These are phyloP conservation scores for Fusarium caatingaense DNA, from an alignment of 2,329 filamentous ascomycete genomes.

Conservation along the genomic window DNA sequence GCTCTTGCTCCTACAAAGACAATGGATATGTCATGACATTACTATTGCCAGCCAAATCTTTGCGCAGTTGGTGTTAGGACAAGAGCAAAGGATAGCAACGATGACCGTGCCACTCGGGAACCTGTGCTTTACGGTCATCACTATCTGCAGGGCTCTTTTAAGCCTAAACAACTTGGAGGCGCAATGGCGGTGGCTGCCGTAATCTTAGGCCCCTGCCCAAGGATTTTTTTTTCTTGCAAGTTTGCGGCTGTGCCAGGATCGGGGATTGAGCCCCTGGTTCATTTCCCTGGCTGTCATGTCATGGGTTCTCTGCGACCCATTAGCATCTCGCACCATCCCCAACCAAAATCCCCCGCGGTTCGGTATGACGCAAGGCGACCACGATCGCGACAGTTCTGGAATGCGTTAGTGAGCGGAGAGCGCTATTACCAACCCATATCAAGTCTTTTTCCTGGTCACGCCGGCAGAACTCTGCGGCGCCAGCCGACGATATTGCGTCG, in stretches of 20 bases:
- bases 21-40: not conserved
- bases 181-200: constrained; percentile 41
- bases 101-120: constrained; percentile 29
- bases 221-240: constrained; percentile 34
- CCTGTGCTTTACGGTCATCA: constrained; percentile 39
- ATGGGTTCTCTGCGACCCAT: constrained; percentile 42
- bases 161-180: constrained; percentile 40
- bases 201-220: constrained; percentile 34
- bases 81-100: constrained; percentile 12
- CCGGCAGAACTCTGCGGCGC: constrained; percentile 34
- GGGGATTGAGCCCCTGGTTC: constrained; percentile 28
- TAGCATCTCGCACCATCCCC: constrained; percentile 34
- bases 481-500: constrained; percentile 22
- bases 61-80: constrained; percentile 32
- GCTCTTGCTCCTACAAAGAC: constrained; percentile 6
- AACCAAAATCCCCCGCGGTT: constrained; percentile 31
- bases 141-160: constrained; percentile 39
- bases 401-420: constrained; percentile 36
- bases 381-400: constrained; percentile 36
- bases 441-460: constrained; percentile 30
- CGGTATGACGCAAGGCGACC: constrained; percentile 45
- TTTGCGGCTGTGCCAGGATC: constrained; percentile 31
- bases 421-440: constrained; percentile 31
- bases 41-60: constrained; percentile 4
- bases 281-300: constrained; percentile 42